These are phyloP conservation scores for Nannizziopsis barbatae DNA, from an alignment of 2,329 filamentous ascomycete genomes.

Conservation along the genomic window DNA sequence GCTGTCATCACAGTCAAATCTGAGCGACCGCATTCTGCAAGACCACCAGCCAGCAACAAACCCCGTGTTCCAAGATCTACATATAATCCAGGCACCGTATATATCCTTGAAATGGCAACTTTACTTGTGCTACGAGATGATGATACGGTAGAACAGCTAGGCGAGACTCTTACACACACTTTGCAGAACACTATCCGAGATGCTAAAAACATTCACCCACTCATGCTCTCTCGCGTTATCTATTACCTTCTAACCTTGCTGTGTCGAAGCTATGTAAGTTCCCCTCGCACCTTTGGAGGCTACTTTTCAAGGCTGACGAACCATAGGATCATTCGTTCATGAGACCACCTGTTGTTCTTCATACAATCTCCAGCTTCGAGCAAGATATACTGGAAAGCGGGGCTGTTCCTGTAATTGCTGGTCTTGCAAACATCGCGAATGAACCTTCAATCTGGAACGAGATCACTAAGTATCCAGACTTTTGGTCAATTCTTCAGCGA, in stretches of 20 bases:
- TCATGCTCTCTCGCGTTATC: slow-evolving; percentile 71
- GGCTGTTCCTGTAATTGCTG: slow-evolving; percentile 63
- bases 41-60: slow-evolving; percentile 50
- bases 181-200: slow-evolving; percentile 75
- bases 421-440: slow-evolving; percentile 63
- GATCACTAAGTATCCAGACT: slow-evolving; percentile 91
- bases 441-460: slow-evolving; percentile 73
- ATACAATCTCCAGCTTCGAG: slow-evolving; percentile 79
- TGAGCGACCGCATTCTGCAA: slow-evolving; percentile 56
- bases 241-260: slow-evolving; percentile 79
- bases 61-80: slow-evolving; percentile 44
- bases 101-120: slow-evolving; percentile 83
- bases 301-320: slow-evolving; percentile 16
- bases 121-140: slow-evolving; percentile 66
- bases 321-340: slow-evolving; percentile 75
- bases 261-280: slow-evolving; percentile 69
- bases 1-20: slow-evolving; percentile 81
- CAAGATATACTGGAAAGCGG: slow-evolving; percentile 65
- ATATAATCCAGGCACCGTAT: slow-evolving; percentile 80
- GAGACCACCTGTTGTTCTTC: slow-evolving; percentile 79
- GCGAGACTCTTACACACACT: slow-evolving; percentile 66
- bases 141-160: slow-evolving; percentile 59
- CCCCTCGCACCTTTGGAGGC: neutral
- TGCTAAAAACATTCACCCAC: slow-evolving; percentile 63
- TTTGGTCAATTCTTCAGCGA: slow-evolving; percentile 80